phyloP scores from a whole-genome alignment of 495 filamentous ascomycete genomes.

The Daldinia loculata region DNA sequence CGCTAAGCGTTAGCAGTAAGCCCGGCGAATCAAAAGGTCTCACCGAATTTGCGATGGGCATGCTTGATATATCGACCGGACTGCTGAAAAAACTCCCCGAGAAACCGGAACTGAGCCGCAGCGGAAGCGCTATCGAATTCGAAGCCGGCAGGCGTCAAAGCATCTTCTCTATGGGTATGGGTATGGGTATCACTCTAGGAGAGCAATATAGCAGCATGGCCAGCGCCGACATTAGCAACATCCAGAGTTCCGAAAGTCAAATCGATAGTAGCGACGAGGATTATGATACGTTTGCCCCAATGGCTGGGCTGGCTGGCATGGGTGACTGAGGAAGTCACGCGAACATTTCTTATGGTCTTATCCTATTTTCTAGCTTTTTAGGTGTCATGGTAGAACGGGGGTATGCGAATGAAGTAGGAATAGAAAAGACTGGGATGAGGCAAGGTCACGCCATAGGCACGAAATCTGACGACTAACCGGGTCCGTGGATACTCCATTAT shows the following conservation, averaged over 20 bases:
- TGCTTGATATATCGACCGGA: slow-evolving; percentile 71
- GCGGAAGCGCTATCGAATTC: slow-evolving; percentile 54
- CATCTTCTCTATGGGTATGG: slow-evolving; percentile 45
- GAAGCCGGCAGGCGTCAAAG: slow-evolving; percentile 52
- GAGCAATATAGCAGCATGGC: slow-evolving; percentile 45
- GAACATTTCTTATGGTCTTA: slow-evolving; percentile 4
- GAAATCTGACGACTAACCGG: slow-evolving; percentile 44
- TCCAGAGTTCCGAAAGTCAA: slow-evolving; percentile 54
- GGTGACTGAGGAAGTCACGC: slow-evolving; percentile 31
- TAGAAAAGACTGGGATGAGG: slow-evolving; percentile 41
- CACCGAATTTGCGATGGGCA: slow-evolving; percentile 77
- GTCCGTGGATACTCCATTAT: slow-evolving; percentile 27
- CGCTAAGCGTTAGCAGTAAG: slow-evolving; percentile 82
- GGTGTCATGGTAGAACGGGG: slow-evolving; percentile 31
- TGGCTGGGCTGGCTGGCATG: slow-evolving; percentile 43
- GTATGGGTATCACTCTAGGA: slow-evolving; percentile 28
- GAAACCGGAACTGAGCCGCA: slow-evolving; percentile 60
- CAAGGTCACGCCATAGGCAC: slow-evolving; percentile 48
- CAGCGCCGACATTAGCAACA: slow-evolving; percentile 53
- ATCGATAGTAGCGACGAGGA: slow-evolving; percentile 57
- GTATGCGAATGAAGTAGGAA: slow-evolving; percentile 34
- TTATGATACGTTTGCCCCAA: slow-evolving; percentile 45
- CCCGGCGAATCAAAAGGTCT: slow-evolving; percentile 72
- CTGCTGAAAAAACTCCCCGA: slow-evolving; percentile 65
- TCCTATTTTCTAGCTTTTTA: slow-evolving; percentile 12